A percentile compares a stretch with the other conserved stretches of the same genome.
phyloP scores from a whole-genome alignment of 2,329 filamentous ascomycete species.

The Fusarium goolgardi region DNA sequence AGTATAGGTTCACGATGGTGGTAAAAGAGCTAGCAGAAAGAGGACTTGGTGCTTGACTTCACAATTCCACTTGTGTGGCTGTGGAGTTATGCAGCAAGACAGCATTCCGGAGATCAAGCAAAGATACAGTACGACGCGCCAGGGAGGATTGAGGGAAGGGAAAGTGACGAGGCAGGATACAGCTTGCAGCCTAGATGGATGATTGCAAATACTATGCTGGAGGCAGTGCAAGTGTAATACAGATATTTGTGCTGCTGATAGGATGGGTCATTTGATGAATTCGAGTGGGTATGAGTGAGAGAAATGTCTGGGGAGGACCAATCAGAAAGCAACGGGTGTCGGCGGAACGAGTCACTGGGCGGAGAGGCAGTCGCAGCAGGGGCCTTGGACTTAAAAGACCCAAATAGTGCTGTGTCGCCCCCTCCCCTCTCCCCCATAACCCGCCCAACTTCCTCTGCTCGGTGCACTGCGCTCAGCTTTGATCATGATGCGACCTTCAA shows the following conservation, averaged over 20 bases:
- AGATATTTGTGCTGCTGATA: conserved; percentile 14
- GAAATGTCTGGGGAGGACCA: conserved; percentile 27
- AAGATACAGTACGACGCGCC: not conserved
- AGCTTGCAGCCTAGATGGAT: conserved; percentile 4
- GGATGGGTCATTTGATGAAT: conserved; percentile 21
- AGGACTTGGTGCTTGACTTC: not conserved
- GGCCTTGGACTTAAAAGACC: conserved; percentile 62
- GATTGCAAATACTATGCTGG: not conserved
- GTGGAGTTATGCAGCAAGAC: not conserved
- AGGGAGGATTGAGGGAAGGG: not conserved
- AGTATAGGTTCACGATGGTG: not conserved
- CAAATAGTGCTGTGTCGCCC: conserved; percentile 66
- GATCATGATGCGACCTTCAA: conserved; percentile 12
- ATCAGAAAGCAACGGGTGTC: conserved; percentile 33
- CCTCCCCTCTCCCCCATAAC: conserved; percentile 51
- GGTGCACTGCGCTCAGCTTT: conserved; percentile 26
- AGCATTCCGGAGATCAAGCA: not conserved
- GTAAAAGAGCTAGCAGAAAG: not conserved
- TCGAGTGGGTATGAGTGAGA: conserved; percentile 25
- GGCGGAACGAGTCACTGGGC: conserved; percentile 40
- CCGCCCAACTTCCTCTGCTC: conserved; percentile 45
- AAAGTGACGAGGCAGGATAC: not conserved
- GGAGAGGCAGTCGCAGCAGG: conserved; percentile 41
- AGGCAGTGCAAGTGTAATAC: conserved; percentile 28
- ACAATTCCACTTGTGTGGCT: not conserved